These are phyloP conservation scores for Hypericum perforatum DNA, from an alignment of 345 rosid genomes.

Conservation along the genomic window DNA sequence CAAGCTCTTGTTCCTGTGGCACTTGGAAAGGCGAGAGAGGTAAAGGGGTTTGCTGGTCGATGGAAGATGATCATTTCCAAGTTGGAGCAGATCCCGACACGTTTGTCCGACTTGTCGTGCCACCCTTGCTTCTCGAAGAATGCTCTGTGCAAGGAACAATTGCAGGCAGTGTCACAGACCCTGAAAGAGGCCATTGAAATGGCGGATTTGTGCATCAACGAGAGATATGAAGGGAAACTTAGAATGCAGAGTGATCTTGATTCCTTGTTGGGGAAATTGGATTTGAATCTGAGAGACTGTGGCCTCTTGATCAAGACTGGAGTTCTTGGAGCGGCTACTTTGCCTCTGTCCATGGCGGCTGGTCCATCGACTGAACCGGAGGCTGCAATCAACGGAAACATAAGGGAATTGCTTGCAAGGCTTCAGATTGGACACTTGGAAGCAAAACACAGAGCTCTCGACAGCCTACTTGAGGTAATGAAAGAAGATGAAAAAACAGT, in stretches of 20 bases:
- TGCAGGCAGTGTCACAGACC: slow-evolving; percentile 57
- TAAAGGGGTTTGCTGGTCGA: slow-evolving; percentile 60
- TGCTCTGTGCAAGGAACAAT: slow-evolving; percentile 76
- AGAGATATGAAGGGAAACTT: slow-evolving; percentile 79
- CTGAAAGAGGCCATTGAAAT: slow-evolving; percentile 45
- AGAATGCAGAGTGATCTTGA: slow-evolving; percentile 95
- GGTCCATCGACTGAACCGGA: slow-evolving; percentile 34
- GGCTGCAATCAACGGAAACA: slow-evolving; percentile 32
- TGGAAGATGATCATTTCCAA: slow-evolving; percentile 82
- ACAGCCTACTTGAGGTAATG: slow-evolving; percentile 57
- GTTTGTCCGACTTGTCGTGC: slow-evolving; percentile 71
- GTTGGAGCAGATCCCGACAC: slow-evolving; percentile 72
- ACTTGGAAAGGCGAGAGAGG: slow-evolving; percentile 44
- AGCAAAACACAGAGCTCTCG: slow-evolving; percentile 81
- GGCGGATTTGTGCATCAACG: slow-evolving; percentile 42
- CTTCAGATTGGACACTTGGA: slow-evolving; percentile 96
- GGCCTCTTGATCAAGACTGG: slow-evolving; percentile 86
- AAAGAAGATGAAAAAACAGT: slow-evolving; percentile 76
- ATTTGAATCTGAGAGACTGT: slow-evolving; percentile 71
- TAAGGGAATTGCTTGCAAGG: slow-evolving; percentile 72
- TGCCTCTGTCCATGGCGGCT: slow-evolving; percentile 23
- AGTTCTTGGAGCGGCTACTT: slow-evolving; percentile 66
- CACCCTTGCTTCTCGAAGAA: slow-evolving; percentile 93
- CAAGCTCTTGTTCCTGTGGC: slow-evolving; percentile 69
- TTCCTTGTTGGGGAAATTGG: slow-evolving; percentile 66